Conservation (phyloP, 78 protist species). For the Speleostelium caveatum region DNA sequence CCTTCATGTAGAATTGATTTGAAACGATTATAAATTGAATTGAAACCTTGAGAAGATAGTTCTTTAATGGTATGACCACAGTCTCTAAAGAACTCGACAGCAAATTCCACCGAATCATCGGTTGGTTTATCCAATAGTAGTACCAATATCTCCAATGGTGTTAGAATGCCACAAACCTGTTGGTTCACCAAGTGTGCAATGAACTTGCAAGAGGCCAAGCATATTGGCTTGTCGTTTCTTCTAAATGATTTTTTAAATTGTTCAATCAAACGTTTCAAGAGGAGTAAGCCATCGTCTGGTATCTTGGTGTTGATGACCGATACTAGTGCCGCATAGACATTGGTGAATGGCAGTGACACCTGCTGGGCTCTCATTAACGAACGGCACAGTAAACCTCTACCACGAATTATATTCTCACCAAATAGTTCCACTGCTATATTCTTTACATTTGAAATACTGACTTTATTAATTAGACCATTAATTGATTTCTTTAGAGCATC, state of each 20-base stretch:
- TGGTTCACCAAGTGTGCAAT: slow-evolving; percentile 98
- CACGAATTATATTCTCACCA: slow-evolving; percentile 97
- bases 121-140: slow-evolving; percentile 96
- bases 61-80: slow-evolving; percentile 90
- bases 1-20: slow-evolving; percentile 96
- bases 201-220: slow-evolving; percentile 80
- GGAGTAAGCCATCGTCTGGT: slow-evolving; percentile 96
- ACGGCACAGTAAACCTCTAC: slow-evolving; percentile 94
- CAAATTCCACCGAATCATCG: slow-evolving; percentile 95
- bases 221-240: slow-evolving; percentile 90
- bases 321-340: slow-evolving; percentile 96
- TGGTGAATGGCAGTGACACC: slow-evolving; percentile 95
- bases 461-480: slow-evolving; percentile 98
- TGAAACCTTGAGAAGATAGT: slow-evolving; percentile 18
- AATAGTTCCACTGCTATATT: slow-evolving; percentile 93
- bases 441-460: slow-evolving; percentile 89
- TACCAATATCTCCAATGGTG: slow-evolving; percentile 89
- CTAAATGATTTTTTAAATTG: slow-evolving; percentile 88
- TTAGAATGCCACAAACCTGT: slow-evolving; percentile 88
- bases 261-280: slow-evolving; percentile 88
- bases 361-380: slow-evolving; percentile 89
- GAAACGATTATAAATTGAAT: slow-evolving; percentile 88
- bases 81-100: slow-evolving; percentile 87
- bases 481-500: slow-evolving; percentile 95
- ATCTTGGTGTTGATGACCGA: slow-evolving; percentile 97